These are phyloP conservation scores for Eimeria maxima DNA, from an alignment of 169 alveolate genomes.

Conservation along the genomic window DNA sequence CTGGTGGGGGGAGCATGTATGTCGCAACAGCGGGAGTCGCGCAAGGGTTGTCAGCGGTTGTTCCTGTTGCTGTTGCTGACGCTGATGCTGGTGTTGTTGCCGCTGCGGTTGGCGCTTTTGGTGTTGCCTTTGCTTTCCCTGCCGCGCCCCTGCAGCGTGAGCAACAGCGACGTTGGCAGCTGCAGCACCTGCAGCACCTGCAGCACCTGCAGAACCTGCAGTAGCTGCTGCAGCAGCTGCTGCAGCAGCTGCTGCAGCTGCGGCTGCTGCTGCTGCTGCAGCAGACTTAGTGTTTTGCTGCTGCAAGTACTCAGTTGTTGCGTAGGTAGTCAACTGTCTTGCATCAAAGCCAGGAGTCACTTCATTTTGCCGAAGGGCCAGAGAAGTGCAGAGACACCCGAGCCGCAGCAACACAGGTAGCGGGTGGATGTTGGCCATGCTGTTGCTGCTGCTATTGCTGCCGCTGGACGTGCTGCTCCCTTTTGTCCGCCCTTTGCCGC, in stretches of 20 bases:
- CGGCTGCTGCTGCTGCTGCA: conserved; percentile 40
- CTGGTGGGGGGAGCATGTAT: neutral
- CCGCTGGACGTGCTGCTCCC: neutral
- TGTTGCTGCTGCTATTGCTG: neutral
- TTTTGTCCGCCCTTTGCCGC: neutral
- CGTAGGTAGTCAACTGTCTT: conserved; percentile 19
- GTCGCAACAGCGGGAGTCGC: conserved; percentile 39
- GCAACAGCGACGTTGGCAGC: neutral
- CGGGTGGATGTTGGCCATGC: conserved; percentile 16
- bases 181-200: conserved; percentile 28
- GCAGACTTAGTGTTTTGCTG: neutral
- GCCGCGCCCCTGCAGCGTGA: neutral
- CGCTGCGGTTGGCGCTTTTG: conserved; percentile 6
- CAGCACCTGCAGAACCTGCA: neutral
- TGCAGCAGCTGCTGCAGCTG: neutral
- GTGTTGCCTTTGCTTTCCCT: neutral
- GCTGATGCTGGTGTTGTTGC: neutral
- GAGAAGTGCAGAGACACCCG: conserved; percentile 65
- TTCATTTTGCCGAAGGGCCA: conserved; percentile 70
- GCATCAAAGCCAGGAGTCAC: conserved; percentile 64
- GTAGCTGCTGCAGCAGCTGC: neutral
- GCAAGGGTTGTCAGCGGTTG: neutral
- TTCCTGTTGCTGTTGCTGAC: conserved; percentile 6
- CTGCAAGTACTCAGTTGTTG: conserved; percentile 23
- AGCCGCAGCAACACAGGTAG: conserved; percentile 75